A percentile compares a stretch with the other conserved stretches of the same genome.
These are phyloP conservation scores for Chlorencoelia australis DNA, from an alignment of 2,329 filamentous ascomycete genomes.

Conservation along the genomic window DNA sequence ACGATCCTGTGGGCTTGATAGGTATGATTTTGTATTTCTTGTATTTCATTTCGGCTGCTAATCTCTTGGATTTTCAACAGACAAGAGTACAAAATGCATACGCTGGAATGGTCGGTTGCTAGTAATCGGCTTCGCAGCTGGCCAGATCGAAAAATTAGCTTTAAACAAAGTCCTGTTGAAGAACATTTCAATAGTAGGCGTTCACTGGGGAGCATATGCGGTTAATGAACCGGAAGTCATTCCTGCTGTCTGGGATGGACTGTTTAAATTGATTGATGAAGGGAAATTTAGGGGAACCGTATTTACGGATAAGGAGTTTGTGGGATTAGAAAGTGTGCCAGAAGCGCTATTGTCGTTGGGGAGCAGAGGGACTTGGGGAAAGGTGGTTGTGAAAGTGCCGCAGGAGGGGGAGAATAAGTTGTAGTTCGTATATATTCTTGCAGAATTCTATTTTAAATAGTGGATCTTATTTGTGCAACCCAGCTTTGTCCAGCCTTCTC, in stretches of 20 bases:
- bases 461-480: too few species aligned
- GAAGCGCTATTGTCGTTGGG: constrained; percentile 70
- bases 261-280: constrained; percentile 65
- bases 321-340: constrained; percentile 70
- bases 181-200: constrained; percentile 80
- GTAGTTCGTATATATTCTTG: too few species aligned
- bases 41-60: too few species aligned
- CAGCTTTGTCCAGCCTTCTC: too few species aligned
- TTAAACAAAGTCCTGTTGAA: constrained; percentile 89
- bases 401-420: constrained; percentile 49
- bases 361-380: constrained; percentile 81
- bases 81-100: constrained; percentile 79
- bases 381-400: constrained; percentile 82
- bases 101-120: constrained; percentile 87
- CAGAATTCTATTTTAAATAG: too few species aligned
- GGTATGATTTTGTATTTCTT: too few species aligned
- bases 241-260: constrained; percentile 66
- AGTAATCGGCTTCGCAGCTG: constrained; percentile 81
- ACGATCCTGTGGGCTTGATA: constrained; percentile 86
- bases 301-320: constrained; percentile 72
- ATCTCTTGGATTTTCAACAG: too few species aligned
- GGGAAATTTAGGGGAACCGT: constrained; percentile 76
- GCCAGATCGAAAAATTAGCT: constrained; percentile 80
- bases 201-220: constrained; percentile 86
- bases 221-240: constrained; percentile 62